A percentile compares a stretch with the other conserved stretches of the same genome.
These are phyloP conservation scores for Gnaphalium uliginosum DNA, from an alignment of 129 eudicot species.

Conservation along the genomic window DNA sequence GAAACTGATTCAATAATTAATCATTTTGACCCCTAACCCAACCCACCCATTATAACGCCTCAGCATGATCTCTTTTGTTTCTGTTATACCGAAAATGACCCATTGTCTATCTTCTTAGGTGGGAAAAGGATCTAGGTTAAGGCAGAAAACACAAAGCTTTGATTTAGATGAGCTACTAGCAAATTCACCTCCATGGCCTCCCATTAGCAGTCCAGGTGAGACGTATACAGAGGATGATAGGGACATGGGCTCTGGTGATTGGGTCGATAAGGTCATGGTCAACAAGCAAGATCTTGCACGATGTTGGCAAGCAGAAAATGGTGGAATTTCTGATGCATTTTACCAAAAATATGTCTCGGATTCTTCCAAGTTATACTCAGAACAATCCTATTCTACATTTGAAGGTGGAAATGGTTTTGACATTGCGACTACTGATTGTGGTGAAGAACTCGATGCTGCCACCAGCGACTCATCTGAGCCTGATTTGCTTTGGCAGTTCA, in stretches of 20 bases:
- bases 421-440: constrained; percentile 52
- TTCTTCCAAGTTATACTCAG: constrained; percentile 53
- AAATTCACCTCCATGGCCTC: constrained; percentile 94
- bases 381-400: constrained; percentile 47
- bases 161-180: constrained; percentile 82
- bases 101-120: constrained; percentile 35
- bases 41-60: neutral
- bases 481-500: constrained; percentile 88
- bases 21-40: neutral
- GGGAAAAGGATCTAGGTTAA: constrained; percentile 40
- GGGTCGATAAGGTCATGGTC: constrained; percentile 99
- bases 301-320: constrained; percentile 68
- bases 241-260: constrained; percentile 69
- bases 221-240: constrained; percentile 59
- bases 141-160: constrained; percentile 77
- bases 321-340: constrained; percentile 45
- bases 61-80: constrained; percentile 19
- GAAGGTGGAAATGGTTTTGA: constrained; percentile 55
- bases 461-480: constrained; percentile 94
- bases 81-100: constrained; percentile 13
- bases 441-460: constrained; percentile 91
- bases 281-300: constrained; percentile 79
- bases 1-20: neutral
- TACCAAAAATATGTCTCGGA: constrained; percentile 64
- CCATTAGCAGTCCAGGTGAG: constrained; percentile 59